Evolutionary conservation across 495 filamentous ascomycete genomes (phyloP).

Genomic region (Penicillium cataractarum): DNA sequence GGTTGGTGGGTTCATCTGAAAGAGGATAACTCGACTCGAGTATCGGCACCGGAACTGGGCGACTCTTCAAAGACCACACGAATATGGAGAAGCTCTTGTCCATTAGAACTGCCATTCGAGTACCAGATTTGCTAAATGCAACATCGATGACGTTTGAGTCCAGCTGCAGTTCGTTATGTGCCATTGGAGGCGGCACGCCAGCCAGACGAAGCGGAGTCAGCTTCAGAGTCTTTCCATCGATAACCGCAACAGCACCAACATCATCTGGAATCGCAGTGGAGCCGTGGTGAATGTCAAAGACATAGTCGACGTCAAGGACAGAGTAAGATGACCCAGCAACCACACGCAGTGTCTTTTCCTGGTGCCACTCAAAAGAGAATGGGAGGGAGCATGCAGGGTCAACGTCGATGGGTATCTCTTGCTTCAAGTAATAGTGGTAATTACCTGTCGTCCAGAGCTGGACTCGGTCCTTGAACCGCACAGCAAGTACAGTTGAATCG

Average conservation of each 20-base stretch:
- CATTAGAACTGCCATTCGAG: conserved; percentile 74
- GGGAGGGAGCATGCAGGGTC: conserved; percentile 29
- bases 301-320: conserved; percentile 69
- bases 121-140: conserved; percentile 66
- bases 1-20: conserved; percentile 37
- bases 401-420: conserved; percentile 65
- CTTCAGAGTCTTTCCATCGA: conserved; percentile 80
- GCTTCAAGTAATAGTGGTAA: conserved; percentile 98
- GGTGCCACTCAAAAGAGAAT: conserved; percentile 71
- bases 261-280: conserved; percentile 74
- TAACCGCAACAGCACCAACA: conserved; percentile 79
- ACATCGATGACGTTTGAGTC: conserved; percentile 71
- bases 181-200: conserved; percentile 92
- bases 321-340: conserved; percentile 48
- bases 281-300: conserved; percentile 67
- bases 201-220: conserved; percentile 81
- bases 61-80: conserved; percentile 61
- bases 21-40: conserved; percentile 51
- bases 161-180: conserved; percentile 71
- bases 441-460: conserved; percentile 98
- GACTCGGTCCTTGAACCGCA: conserved; percentile 70
- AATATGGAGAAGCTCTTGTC: conserved; percentile 64
- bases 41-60: conserved; percentile 47
- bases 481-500: conserved; percentile 88
- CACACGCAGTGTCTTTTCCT: conserved; percentile 75